These are phyloP conservation scores for Fusarium sp. DNA, from an alignment of 2,329 filamentous ascomycete genomes.

Conservation along the genomic window DNA sequence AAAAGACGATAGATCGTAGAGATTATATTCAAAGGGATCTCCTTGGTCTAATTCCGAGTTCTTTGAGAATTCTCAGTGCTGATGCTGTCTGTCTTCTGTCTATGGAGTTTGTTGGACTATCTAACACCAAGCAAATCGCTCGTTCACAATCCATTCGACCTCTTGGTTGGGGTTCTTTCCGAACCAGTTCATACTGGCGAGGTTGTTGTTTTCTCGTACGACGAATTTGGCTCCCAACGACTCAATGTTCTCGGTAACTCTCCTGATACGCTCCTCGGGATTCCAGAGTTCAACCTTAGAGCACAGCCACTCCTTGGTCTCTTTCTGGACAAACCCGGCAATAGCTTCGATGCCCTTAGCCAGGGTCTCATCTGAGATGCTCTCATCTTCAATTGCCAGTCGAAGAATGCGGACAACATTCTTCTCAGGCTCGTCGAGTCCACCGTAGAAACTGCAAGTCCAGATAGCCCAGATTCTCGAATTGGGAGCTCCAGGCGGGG, in stretches of 20 bases:
- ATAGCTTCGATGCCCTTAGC: slow-evolving; percentile 69
- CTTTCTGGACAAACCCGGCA: slow-evolving; percentile 72
- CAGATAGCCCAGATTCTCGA: slow-evolving; percentile 79
- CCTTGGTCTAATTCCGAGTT: slow-evolving; percentile 20
- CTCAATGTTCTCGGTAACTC: slow-evolving; percentile 58
- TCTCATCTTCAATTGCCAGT: slow-evolving; percentile 71
- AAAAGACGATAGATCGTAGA: slow-evolving; percentile 42
- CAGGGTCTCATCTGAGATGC: slow-evolving; percentile 56
- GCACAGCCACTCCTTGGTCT: slow-evolving; percentile 79
- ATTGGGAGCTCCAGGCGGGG: slow-evolving; percentile 57
- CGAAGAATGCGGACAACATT: slow-evolving; percentile 79
- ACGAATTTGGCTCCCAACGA: slow-evolving; percentile 63
- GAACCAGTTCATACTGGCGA: slow-evolving; percentile 79
- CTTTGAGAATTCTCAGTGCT: background rate
- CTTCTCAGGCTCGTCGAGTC: slow-evolving; percentile 63
- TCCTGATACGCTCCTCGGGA: slow-evolving; percentile 67
- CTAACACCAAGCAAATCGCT: slow-evolving; percentile 84
- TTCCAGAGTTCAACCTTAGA: slow-evolving; percentile 85
- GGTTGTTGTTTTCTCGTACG: slow-evolving; percentile 72
- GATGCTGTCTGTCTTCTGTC: background rate
- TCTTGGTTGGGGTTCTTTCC: slow-evolving; percentile 63
- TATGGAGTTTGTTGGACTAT: background rate
- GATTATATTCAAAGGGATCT: slow-evolving; percentile 30
- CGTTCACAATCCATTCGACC: slow-evolving; percentile 79
- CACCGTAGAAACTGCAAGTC: slow-evolving; percentile 73